Base-by-base conservation (phyloP, 2,329 filamentous ascomycete genomes). In the Tricladium varicosporioides region DNA sequence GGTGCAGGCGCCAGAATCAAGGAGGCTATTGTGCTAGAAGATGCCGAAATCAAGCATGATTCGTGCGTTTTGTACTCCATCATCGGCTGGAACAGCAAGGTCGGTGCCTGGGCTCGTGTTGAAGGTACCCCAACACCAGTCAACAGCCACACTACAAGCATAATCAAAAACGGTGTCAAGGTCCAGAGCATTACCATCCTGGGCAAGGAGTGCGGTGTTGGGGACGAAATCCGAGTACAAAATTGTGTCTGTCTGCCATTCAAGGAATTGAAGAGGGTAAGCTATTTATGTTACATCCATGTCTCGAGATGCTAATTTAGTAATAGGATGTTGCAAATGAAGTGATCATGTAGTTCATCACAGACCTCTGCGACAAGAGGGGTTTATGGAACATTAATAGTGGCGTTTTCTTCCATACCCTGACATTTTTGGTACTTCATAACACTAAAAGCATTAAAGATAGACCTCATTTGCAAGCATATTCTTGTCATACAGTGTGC, bases 101-200 rank as follows among this genome's bases (percentile, higher is more conserved):
- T 99, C 14, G 94, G 94, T 60, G 91, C 93, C n/a, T 99, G 94
- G 94, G 92, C 94, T 52, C 88, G 94, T 72, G 93, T 99, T 22
- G 94, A 99, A 76, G 94, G 94, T 54, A 96, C 92, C 0, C 92
- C 93, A 1, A 95, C 89, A 14, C 89, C 92, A 0, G 85, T 91
- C 54, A 87, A 83, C 52, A 96, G 89, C 78, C 93, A 97, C 78
- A 89, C 85, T 53, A 97, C 93, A 13, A 96, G 89, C 76, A 92
- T 97, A 68, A 82, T 97, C 74, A 97, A 97, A 84, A 96, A 97
- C 70, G 94, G 94, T 51, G 87, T 97, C 75, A 97, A 97, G 81
- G 94, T 99, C 51, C 94, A 97, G 80, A 96, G 91, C 74, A 94
- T 97, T 71, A 97, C 93, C 48, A 99, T 97, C 65, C 76, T 99